Evolutionary conservation across 1,139 yeast species (phyloP), one percentile per base, ranked within the genome.

Genomic region (Saccharomyces pastorianus): DNA sequence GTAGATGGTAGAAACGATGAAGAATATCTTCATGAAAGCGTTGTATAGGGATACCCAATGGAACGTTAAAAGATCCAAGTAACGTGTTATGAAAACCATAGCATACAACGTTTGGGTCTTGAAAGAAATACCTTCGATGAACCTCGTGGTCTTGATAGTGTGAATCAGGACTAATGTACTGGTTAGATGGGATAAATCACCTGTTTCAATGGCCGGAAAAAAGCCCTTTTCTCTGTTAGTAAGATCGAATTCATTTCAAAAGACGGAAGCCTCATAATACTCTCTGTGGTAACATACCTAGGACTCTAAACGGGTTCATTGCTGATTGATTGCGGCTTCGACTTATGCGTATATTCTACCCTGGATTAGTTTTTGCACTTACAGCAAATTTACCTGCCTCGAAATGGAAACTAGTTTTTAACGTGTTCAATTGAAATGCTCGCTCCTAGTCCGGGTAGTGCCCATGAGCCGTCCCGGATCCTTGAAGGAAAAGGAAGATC

Each of bases 61-160:
- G 71, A 78, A 78, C 11, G 66, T 59, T 29, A 73, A 59, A 31
- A 86, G 71, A 70, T 88, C 93, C 60, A 89, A 66, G 70, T 93
- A 93, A 61, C 99, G 80, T 23, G 96, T 80, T 49, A 85, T 68
- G 65, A 83, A 91, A 20, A 93, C 98, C 50, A 87, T 59, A 42
- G 82, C 83, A 67, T 93, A 93, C 50, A 93, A 73, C 0, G 81
- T 75, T 68, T 93, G 98, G 0, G 98, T 88, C 73, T 91, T 91
- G 69, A 89, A 75, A 3, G 97, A 90, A 54, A 93, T 80, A 41
- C 99, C 99, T 47, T 83, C 81, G 53, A 86, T 84, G 11, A 96
- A 84, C 61, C 77, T 76, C 56, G 86, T 79, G 26, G 73, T 69
- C 57, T 77, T 81, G 64, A 93, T 88, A 51, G 90, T 82, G 57